Conservation (phyloP, 2,329 filamentous ascomycete genomes). For the Diaporthe sp. region DNA sequence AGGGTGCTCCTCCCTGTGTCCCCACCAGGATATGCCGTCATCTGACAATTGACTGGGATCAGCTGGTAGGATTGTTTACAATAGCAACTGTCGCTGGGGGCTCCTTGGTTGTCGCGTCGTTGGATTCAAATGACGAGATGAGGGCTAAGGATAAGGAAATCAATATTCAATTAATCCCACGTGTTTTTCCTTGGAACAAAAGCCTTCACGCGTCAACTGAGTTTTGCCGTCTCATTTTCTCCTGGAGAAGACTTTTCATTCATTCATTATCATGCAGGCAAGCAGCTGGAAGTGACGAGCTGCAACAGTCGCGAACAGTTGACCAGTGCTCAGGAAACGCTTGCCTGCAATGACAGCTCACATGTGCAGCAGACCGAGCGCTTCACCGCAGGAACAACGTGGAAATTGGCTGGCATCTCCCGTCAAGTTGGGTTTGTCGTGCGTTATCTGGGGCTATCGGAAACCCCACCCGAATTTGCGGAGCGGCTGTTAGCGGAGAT, state of each 20-base stretch:
- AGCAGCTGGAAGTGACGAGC: background rate
- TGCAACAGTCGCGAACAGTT: background rate
- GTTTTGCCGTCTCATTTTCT: background rate
- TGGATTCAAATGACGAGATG: conserved; percentile 5
- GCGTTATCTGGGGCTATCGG: conserved; percentile 25
- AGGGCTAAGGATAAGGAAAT: conserved; percentile 1
- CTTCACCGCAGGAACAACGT: conserved; percentile 27
- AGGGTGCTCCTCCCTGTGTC: background rate
- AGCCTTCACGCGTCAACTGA: background rate
- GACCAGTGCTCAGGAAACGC: background rate
- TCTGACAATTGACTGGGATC: conserved; percentile 8
- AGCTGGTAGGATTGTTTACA: conserved; percentile 4
- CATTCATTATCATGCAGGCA: background rate
- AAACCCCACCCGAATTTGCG: conserved; percentile 16
- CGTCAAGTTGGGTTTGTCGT: conserved; percentile 16
- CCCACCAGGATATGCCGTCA: conserved; percentile 24
- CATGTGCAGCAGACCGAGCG: conserved; percentile 15
- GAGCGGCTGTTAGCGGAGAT: conserved; percentile 30
- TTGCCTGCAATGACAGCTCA: conserved; percentile 28
- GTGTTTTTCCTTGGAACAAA: conserved; percentile 3
- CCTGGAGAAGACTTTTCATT: background rate
- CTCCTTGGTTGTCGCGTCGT: conserved; percentile 19
- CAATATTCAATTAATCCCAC: conserved; percentile 13
- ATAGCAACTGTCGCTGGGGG: conserved; percentile 8
- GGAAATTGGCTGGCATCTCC: conserved; percentile 27